Evolutionary conservation across 2,329 filamentous ascomycete genomes (phyloP).

Genomic region (Fonsecaea monophora): DNA sequence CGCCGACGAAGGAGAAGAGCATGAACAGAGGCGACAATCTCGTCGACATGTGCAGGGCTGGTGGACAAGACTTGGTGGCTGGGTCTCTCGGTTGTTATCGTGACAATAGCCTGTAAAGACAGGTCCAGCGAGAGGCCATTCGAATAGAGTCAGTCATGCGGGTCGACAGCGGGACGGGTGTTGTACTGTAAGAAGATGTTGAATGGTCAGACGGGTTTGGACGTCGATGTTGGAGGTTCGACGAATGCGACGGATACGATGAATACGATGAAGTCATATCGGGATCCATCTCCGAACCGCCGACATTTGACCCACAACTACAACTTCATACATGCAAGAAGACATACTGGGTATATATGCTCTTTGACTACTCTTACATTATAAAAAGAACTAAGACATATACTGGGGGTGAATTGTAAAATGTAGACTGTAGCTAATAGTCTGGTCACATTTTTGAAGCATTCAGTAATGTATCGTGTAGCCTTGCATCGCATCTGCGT

Average conservation of each 20-base stretch:
- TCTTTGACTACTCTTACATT: too few species aligned
- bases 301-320: too few species aligned
- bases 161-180: neutral
- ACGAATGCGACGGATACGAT: neutral
- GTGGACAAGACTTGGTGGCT: neutral
- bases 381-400: too few species aligned
- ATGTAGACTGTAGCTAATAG: too few species aligned
- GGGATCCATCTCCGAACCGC: neutral
- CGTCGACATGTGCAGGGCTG: slow-evolving; percentile 9
- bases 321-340: too few species aligned
- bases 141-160: neutral
- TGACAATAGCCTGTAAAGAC: neutral
- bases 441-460: neutral
- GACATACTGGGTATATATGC: too few species aligned
- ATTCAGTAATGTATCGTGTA: neutral
- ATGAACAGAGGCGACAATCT: slow-evolving; percentile 21
- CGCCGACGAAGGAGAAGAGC: slow-evolving; percentile 24
- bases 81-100: neutral
- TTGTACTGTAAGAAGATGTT: neutral
- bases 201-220: neutral
- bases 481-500: neutral
- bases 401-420: too few species aligned
- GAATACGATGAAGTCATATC: neutral
- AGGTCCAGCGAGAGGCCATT: neutral
- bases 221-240: neutral